phyloP scores from a whole-genome alignment of 163 green algal species.

The Volvox carteri region DNA sequence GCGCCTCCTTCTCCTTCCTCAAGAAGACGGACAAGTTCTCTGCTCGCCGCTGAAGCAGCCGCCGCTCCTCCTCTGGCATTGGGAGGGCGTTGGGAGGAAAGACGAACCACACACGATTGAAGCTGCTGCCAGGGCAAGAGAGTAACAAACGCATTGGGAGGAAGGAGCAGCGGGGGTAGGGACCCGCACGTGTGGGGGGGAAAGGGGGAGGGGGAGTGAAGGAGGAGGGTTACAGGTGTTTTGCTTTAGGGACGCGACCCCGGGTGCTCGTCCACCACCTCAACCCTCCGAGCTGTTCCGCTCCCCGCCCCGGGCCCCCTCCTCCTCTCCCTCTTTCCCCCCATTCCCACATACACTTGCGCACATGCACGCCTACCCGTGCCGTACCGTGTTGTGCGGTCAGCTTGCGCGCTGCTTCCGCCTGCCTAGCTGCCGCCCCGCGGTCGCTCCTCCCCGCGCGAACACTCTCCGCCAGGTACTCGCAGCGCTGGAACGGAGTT shows the following conservation, averaged over 20 bases:
- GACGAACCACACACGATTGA: neutral
- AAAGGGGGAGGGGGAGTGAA: too few species aligned
- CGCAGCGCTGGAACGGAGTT: constrained; percentile 37
- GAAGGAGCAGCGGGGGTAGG: neutral
- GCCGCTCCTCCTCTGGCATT: constrained; percentile 48
- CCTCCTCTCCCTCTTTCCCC: too few species aligned
- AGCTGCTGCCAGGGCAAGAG: too few species aligned
- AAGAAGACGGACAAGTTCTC: constrained; percentile 48
- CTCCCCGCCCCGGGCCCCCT: too few species aligned
- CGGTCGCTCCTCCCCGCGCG: constrained; percentile 7
- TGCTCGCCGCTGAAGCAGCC: constrained; percentile 24
- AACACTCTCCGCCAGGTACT: constrained; percentile 42
- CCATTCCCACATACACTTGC: too few species aligned
- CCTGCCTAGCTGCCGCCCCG: neutral
- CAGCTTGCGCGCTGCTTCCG: constrained; percentile 47
- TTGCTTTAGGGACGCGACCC: too few species aligned
- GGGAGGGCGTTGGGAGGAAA: too few species aligned
- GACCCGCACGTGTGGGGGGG: too few species aligned
- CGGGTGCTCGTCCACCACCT: too few species aligned
- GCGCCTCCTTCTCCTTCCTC: constrained; percentile 27
- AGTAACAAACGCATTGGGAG: neutral
- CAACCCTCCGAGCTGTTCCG: too few species aligned
- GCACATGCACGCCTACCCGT: too few species aligned
- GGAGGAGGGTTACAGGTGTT: too few species aligned
- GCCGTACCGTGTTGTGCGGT: constrained; percentile 33